phyloP scores from a whole-genome alignment of 2,329 filamentous ascomycete genomes.

The Colletotrichum agaves region DNA sequence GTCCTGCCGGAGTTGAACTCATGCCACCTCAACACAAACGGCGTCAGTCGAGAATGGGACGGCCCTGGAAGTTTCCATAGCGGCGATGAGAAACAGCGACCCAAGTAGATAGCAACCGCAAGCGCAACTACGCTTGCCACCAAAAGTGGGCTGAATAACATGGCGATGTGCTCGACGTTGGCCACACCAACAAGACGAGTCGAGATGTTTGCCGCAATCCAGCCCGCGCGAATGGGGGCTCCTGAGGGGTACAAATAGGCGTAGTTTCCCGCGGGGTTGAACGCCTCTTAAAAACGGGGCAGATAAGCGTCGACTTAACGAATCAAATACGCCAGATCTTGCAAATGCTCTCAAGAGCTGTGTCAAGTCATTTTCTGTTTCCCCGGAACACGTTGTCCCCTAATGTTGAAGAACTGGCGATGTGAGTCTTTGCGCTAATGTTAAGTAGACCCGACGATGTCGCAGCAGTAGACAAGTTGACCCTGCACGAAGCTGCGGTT shows the following conservation, averaged over 20 bases:
- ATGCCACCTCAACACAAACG: conserved; percentile 63
- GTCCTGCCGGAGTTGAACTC: conserved; percentile 67
- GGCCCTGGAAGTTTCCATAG: conserved; percentile 61
- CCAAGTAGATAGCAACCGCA: conserved; percentile 23
- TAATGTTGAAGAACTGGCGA: conserved; percentile 31
- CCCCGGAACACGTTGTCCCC: conserved; percentile 11
- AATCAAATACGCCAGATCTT: neutral
- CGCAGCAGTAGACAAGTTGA: no score
- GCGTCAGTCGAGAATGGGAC: conserved; percentile 58
- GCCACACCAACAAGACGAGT: neutral
- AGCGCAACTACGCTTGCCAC: conserved; percentile 12
- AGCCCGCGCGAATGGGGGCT: neutral
- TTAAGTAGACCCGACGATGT: conserved; percentile 27
- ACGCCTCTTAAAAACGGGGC: conserved; percentile 7
- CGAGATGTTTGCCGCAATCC: neutral
- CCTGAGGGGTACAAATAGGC: conserved; percentile 3
- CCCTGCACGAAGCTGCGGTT: no score
- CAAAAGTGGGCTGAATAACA: conserved; percentile 38
- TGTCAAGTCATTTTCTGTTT: conserved; percentile 19
- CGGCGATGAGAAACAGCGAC: conserved; percentile 47
- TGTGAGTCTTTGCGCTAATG: conserved; percentile 14
- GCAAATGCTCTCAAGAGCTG: neutral
- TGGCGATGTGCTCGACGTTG: conserved; percentile 7
- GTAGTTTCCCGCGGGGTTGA: conserved; percentile 10
- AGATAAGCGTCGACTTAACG: conserved; percentile 15